Evolutionary conservation across 371 early-diverging fungal species (phyloP).

Genomic region (Syncephalastrum racemosum): DNA sequence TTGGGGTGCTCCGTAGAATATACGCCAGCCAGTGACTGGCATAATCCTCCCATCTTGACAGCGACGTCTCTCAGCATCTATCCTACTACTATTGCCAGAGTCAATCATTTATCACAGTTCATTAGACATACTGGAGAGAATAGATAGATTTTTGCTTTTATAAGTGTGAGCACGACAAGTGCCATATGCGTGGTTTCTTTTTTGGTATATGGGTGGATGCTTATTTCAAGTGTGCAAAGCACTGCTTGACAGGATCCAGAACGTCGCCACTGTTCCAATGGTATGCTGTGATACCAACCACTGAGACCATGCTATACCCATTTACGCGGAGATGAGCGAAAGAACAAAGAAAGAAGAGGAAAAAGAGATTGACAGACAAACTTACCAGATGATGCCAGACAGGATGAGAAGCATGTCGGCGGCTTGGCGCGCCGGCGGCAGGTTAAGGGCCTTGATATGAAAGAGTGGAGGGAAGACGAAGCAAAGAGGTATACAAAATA

Average conservation of each 20-base stretch:
- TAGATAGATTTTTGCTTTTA: too few species aligned
- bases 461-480: slow-evolving; percentile 86
- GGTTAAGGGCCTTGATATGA: slow-evolving; percentile 62
- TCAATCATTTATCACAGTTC: too few species aligned
- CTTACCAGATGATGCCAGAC: slow-evolving; percentile 72
- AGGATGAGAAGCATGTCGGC: slow-evolving; percentile 58
- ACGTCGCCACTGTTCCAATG: slow-evolving; percentile 49
- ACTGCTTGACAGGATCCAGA: slow-evolving; percentile 44
- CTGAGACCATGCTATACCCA: slow-evolving; percentile 45
- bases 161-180: too few species aligned
- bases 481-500: slow-evolving; percentile 63
- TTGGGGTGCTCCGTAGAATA: too few species aligned
- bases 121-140: too few species aligned
- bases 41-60: too few species aligned
- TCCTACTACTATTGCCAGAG: too few species aligned
- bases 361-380: not conserved
- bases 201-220: too few species aligned
- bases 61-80: too few species aligned
- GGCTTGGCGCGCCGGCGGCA: slow-evolving; percentile 31
- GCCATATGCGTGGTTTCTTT: too few species aligned
- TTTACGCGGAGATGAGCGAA: not conserved
- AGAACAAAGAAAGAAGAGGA: too few species aligned
- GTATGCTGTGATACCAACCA: slow-evolving; percentile 26
- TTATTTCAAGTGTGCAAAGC: slow-evolving; percentile 23
- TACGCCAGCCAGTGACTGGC: too few species aligned